Conservation (phyloP, 306 rosid genomes). For the Quercus bicolor region DNA sequence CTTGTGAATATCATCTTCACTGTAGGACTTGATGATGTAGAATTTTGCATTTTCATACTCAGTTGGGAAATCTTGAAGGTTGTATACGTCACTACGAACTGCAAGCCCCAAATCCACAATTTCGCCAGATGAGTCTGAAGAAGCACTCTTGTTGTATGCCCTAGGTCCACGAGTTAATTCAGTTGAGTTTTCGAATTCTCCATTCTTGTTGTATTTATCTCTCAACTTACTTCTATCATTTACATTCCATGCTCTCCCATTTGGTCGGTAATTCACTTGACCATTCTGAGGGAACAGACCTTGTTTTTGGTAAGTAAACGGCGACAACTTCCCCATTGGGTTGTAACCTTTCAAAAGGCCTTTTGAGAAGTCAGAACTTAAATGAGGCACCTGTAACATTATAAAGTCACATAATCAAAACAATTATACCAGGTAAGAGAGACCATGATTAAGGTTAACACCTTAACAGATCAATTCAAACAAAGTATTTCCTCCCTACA, state of each 20-base stretch:
- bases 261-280: constrained; percentile 22
- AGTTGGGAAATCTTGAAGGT: constrained; percentile 54
- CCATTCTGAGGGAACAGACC: constrained; percentile 25
- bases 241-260: constrained; percentile 37
- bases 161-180: constrained; percentile 75
- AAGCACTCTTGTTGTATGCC: constrained; percentile 33
- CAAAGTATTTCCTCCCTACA: background rate
- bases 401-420: constrained; percentile 11
- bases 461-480: background rate
- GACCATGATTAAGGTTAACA: background rate
- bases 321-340: constrained; percentile 35
- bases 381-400: constrained; percentile 43
- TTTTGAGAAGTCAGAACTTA: constrained; percentile 42
- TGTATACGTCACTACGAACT: constrained; percentile 48
- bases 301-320: constrained; percentile 35
- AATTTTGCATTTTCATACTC: constrained; percentile 60
- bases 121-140: constrained; percentile 31
- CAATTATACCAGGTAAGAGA: background rate
- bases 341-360: constrained; percentile 38
- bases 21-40: constrained; percentile 77
- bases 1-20: constrained; percentile 86
- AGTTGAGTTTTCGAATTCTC: constrained; percentile 39
- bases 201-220: constrained; percentile 36
- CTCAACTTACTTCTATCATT: constrained; percentile 31
- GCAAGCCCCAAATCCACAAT: constrained; percentile 38